Base-by-base conservation (phyloP, 2,329 filamentous ascomycete species). In the Diaporthe velutina region DNA sequence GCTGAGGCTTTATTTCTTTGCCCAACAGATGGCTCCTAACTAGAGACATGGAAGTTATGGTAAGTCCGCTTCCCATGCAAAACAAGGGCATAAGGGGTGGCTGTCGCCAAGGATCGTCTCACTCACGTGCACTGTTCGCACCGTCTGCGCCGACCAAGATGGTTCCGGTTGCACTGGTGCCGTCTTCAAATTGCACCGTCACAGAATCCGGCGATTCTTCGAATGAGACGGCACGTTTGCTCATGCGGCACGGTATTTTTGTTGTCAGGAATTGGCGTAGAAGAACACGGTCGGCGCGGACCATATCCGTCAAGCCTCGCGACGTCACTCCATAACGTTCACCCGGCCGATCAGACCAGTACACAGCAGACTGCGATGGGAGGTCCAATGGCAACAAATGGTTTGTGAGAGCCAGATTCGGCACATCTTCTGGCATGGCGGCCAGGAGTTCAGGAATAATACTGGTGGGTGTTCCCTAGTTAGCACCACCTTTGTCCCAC, bases 101-200 rank as follows among this genome's bases (percentile, higher is more conserved):
- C 54, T 57, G 17, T n/a, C 7, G 19, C 10, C 17, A 10, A n/a
- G 8, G 17, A 38, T 15, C 25, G 3, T 61, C 3, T 22, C 13
- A 25, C 58, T 61, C 30, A 61, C 58, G n/a, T 15, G 8, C 35
- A 42, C 58, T 61, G 22, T 40, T 61, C 9, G 58, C 17, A 30
- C 58, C 58, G 5, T 61, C 58, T 30, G 58, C 58, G 25, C 58
- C 35, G 8, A 45, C 58, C 58, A 61, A 42, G 4, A 61, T 45
- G 15, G n/a, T 61, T 30, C 58, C 58, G 5, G 38, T 61, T 15
- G 38, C 58, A 61, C 58, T 45, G n/a, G 58, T 61, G 7, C 58
- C 58, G 22, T 61, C 58, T 30, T 61, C 38, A 22, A 61, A 61
- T 9, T n/a, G n/a, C 4, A 61, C 38, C 35, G 58, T 61, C 58